Evolutionary conservation across 106 monocot species (phyloP).

Genomic region (Phalaenopsis equestris): DNA sequence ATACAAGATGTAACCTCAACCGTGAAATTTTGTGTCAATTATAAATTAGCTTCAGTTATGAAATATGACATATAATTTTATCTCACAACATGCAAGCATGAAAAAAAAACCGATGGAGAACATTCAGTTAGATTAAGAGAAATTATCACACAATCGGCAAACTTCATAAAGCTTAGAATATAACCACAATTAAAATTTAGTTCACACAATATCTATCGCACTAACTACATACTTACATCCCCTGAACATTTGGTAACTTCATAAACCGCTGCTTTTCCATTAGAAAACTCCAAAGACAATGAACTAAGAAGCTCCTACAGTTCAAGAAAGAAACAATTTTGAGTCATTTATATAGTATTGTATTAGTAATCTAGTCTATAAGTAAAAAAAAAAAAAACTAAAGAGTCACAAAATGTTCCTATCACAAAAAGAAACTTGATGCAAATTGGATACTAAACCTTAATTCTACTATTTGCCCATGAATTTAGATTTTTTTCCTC

Average conservation of each 20-base stretch:
- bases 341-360: not conserved
- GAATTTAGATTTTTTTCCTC: slow-evolving; percentile 95
- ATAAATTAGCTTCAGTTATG: not conserved
- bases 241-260: slow-evolving; percentile 84
- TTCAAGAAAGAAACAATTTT: slow-evolving; percentile 6
- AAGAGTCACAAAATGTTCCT: not conserved
- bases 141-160: not conserved
- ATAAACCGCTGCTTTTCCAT: slow-evolving; percentile 57
- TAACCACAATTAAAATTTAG: not conserved
- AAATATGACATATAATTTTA: not conserved
- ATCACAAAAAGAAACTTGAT: not conserved
- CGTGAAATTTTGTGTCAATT: not conserved
- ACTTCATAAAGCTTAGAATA: not conserved
- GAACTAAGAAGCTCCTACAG: slow-evolving; percentile 70
- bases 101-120: not conserved
- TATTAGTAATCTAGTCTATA: not conserved
- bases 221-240: slow-evolving; percentile 58
- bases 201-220: not conserved
- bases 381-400: not conserved
- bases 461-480: slow-evolving; percentile 87
- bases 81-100: not conserved
- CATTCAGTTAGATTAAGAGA: not conserved
- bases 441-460: slow-evolving; percentile 27
- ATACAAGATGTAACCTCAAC: not conserved
- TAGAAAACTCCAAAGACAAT: slow-evolving; percentile 53